Evolutionary conservation across 441 rosid species (phyloP), one percentile per base, ranked within the genome.

Genomic region (Cnidoscolus chayamansa): DNA sequence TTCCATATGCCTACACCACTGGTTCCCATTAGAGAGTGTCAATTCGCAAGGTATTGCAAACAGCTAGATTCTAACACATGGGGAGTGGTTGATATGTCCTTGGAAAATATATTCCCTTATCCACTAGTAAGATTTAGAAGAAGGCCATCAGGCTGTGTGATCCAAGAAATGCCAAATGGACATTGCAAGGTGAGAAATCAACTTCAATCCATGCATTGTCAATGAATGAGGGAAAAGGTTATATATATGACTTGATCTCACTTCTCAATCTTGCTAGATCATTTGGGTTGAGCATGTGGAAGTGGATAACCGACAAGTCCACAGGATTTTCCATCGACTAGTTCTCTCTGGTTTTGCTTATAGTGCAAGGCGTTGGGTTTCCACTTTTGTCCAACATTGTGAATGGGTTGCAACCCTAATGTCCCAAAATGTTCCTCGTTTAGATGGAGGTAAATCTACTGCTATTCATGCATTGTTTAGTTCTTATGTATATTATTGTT

Each of bases 201-300:
- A 40, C 55, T 50, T 4, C 4, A 40, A 40, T 40, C 45, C 45
- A 40, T 40, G 45, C 45, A 3, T 40, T 40, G 45, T 6, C 4
- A 40, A 40, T 40, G 4, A 40, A 40, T 40, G 45, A 40, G 45
- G 45, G 25, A 35, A 40, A 40, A 40, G 45, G 7, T 40, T 40
- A 40, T 4, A 25, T 25, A 25, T 35, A 40, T 3, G 45, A 40
- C 7, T 40, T 40, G 7, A 40, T 40, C 45, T 40, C 45, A 40
- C 4, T 2, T 40, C 7, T 40, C 45, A 40, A 4, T 40, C 45
- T 40, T 15, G 0, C 4, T 32, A 88, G 93, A 79, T 88, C 54
- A 78, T 67, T n/a, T 86, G 91, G 90, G 83, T 89, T 61, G 91
- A 89, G 65, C 88, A 82, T 76, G 83, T 69, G 3, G 85, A 83